Evolutionary conservation across 768 basidiomycete species (phyloP).

Genomic region (Stropharia rugosoannulata): DNA sequence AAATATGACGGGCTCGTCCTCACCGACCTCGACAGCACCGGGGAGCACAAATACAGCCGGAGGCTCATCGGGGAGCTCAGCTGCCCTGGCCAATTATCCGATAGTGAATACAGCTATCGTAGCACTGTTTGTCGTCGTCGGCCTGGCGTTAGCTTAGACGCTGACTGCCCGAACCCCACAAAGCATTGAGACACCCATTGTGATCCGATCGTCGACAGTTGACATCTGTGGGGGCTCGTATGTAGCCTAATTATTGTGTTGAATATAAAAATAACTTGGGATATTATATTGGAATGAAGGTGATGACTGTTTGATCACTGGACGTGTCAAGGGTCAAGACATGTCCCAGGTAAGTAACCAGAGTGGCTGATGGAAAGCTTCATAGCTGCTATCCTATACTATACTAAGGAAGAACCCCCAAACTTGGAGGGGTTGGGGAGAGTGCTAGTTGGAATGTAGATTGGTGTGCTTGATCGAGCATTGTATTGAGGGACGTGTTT

Average conservation of each 20-base stretch:
- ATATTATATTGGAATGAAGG: neutral
- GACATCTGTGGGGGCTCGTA: neutral
- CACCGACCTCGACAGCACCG: slow-evolving; percentile 2
- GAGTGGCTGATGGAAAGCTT: neutral
- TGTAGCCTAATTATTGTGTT: neutral
- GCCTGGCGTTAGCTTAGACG: slow-evolving; percentile 1
- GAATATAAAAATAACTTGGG: neutral
- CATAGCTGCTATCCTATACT: neutral
- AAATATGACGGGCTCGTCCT: slow-evolving; percentile 16
- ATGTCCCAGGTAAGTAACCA: slow-evolving; percentile 5
- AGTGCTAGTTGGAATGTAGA: too few relatives aligned
- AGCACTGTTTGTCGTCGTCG: slow-evolving; percentile 1
- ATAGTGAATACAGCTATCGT: neutral
- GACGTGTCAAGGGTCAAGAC: neutral
- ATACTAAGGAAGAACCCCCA: too few relatives aligned
- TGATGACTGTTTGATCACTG: neutral
- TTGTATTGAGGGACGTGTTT: too few relatives aligned
- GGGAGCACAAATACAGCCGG: neutral
- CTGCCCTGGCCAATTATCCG: neutral
- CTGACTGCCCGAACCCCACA: neutral
- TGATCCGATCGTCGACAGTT: neutral
- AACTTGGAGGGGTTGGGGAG: too few relatives aligned
- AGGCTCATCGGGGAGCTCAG: neutral
- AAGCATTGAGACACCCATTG: neutral
- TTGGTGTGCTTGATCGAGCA: too few relatives aligned